phyloP scores from a whole-genome alignment of 1,284 basidiomycete species.

The Amylostereum areolatum region DNA sequence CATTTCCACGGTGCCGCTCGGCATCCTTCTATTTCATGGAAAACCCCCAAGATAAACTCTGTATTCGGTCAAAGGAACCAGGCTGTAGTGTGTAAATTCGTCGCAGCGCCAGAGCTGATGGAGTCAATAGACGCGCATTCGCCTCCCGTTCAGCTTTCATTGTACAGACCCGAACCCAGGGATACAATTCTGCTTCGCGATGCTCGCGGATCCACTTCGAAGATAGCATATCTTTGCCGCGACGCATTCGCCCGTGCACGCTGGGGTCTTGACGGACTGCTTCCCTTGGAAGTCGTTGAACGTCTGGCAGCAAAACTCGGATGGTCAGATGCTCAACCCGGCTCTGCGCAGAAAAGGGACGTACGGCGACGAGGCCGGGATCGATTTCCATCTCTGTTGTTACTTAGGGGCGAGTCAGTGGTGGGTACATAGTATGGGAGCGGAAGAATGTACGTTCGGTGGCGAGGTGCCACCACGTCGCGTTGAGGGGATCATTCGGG shows the following conservation, averaged over 20 bases:
- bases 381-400: constrained; percentile 57
- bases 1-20: no score
- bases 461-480: constrained; percentile 79
- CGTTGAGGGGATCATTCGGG: constrained; percentile 65
- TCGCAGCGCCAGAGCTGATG: no score
- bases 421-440: background rate
- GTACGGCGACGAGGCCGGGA: constrained; percentile 50
- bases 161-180: constrained; percentile 68
- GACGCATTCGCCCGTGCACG: constrained; percentile 60
- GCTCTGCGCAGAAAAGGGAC: constrained; percentile 15
- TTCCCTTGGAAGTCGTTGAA: constrained; percentile 76
- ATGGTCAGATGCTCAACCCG: background rate
- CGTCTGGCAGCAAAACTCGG: constrained; percentile 28
- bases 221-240: constrained; percentile 77
- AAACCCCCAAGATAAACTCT: no score
- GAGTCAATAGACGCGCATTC: no score
- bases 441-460: constrained; percentile 53
- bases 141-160: constrained; percentile 9
- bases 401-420: background rate
- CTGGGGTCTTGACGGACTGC: constrained; percentile 43
- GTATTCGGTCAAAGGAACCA: no score
- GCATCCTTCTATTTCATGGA: no score
- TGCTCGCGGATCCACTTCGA: constrained; percentile 58
- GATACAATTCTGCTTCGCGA: constrained; percentile 54
- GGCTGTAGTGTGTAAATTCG: no score